These are phyloP conservation scores for Spathaspora sp. DNA, from an alignment of 1,139 yeast genomes.

Conservation along the genomic window DNA sequence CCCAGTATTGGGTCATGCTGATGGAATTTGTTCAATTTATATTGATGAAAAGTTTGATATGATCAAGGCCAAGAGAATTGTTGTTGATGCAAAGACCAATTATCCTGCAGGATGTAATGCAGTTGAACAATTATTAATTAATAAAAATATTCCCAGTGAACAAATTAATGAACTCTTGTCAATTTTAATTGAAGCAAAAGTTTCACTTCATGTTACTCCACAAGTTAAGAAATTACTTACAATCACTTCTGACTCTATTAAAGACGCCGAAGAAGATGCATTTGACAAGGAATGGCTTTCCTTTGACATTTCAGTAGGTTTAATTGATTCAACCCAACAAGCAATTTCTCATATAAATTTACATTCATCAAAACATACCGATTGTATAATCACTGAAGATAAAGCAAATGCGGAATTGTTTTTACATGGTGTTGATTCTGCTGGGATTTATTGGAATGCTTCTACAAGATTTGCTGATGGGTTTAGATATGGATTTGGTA, in stretches of 20 bases:
- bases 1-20: conserved; percentile 98
- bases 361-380: conserved; percentile 97
- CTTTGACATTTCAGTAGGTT: conserved; percentile 73
- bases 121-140: conserved; percentile 78
- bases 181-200: conserved; percentile 60
- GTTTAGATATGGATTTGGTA: conserved; percentile 95
- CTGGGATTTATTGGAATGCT: conserved; percentile 99
- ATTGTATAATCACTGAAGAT: conserved; percentile 79
- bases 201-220: conserved; percentile 66
- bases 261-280: conserved; percentile 52
- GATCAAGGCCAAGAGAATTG: conserved; percentile 69
- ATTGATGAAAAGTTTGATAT: conserved; percentile 76
- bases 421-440: conserved; percentile 84
- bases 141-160: conserved; percentile 46
- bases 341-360: conserved; percentile 83
- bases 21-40: conserved; percentile 91
- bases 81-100: conserved; percentile 87
- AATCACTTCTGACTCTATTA: conserved; percentile 18
- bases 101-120: conserved; percentile 99
- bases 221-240: conserved; percentile 38
- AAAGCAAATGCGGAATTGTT: conserved; percentile 70
- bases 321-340: conserved; percentile 55
- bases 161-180: conserved; percentile 44
- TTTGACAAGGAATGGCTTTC: conserved; percentile 84
- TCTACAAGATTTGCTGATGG: conserved; percentile 98